Conservation (phyloP, 2,329 filamentous ascomycete species). For the Simplicillium sp. region DNA sequence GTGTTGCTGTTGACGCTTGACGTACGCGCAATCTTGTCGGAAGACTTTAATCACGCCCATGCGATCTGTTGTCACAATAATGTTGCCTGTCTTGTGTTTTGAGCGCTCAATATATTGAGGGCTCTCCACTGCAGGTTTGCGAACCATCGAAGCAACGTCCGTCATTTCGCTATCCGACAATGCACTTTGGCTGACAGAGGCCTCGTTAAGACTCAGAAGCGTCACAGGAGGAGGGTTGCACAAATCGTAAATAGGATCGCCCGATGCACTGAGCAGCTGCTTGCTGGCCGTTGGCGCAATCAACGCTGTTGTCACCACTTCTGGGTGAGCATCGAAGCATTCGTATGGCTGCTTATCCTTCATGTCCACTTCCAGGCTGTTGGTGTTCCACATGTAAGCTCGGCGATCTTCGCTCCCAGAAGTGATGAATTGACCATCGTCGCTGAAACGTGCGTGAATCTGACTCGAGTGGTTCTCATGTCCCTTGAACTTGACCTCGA, state of each 20-base stretch:
- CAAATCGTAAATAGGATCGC: constrained; percentile 89
- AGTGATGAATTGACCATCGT: constrained; percentile 77
- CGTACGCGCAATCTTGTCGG: constrained; percentile 82
- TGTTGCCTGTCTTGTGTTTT: constrained; percentile 72
- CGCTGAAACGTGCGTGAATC: constrained; percentile 81
- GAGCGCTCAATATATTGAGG: constrained; percentile 71
- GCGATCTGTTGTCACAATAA: constrained; percentile 85
- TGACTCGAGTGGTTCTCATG: constrained; percentile 86
- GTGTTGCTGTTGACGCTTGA: constrained; percentile 67
- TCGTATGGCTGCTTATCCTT: constrained; percentile 78
- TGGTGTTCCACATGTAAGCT: constrained; percentile 75
- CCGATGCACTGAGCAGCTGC: constrained; percentile 67
- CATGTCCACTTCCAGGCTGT: constrained; percentile 45
- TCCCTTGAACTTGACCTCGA: constrained; percentile 86
- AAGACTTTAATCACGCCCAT: constrained; percentile 88
- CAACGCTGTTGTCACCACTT: constrained; percentile 80
- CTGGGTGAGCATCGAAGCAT: constrained; percentile 81
- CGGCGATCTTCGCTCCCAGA: constrained; percentile 89
- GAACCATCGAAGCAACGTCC: constrained; percentile 21
- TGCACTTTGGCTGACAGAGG: constrained; percentile 29
- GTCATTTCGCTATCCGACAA: constrained; percentile 24
- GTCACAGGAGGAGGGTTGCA: constrained; percentile 92
- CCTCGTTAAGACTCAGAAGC: constrained; percentile 64
- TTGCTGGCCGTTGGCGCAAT: constrained; percentile 75
- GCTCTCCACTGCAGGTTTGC: constrained; percentile 50